Evolutionary conservation across 108 stramenopile species (phyloP).

Genomic region (Pelagomonas calceolata): DNA sequence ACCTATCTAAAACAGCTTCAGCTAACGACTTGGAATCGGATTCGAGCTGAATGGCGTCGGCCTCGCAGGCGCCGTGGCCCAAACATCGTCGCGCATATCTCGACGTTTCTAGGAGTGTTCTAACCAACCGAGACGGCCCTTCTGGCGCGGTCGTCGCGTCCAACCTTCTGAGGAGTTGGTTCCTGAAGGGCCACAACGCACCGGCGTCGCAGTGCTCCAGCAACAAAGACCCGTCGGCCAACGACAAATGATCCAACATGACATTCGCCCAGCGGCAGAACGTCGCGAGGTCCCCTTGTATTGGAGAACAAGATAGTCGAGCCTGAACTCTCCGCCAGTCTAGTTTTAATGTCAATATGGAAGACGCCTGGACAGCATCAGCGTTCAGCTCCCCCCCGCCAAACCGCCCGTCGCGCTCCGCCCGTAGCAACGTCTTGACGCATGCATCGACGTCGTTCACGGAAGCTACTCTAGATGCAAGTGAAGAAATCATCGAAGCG

Average conservation of each 20-base stretch:
- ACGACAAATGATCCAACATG: not conserved
- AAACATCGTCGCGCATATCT: not conserved
- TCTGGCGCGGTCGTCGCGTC: no score
- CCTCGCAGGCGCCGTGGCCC: no score
- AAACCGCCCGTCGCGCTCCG: not conserved
- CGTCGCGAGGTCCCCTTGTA: no score
- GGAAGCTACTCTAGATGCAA: no score
- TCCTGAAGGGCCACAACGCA: not conserved
- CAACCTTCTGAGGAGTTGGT: not conserved
- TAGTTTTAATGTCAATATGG: not conserved
- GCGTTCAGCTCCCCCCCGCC: not conserved
- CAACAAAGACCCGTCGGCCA: not conserved
- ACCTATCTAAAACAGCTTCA: no score
- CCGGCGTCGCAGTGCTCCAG: not conserved
- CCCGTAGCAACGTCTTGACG: no score
- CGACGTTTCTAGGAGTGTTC: not conserved
- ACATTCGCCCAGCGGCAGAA: not conserved
- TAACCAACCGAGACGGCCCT: not conserved
- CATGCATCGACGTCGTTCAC: no score
- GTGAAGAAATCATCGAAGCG: no score
- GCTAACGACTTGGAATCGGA: no score
- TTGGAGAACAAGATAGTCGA: no score
- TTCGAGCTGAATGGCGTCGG: no score
- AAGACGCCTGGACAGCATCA: not conserved
- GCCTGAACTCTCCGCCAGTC: not conserved